Base-by-base conservation (phyloP, 129 eudicot species). In the Escallonia herrerae region DNA sequence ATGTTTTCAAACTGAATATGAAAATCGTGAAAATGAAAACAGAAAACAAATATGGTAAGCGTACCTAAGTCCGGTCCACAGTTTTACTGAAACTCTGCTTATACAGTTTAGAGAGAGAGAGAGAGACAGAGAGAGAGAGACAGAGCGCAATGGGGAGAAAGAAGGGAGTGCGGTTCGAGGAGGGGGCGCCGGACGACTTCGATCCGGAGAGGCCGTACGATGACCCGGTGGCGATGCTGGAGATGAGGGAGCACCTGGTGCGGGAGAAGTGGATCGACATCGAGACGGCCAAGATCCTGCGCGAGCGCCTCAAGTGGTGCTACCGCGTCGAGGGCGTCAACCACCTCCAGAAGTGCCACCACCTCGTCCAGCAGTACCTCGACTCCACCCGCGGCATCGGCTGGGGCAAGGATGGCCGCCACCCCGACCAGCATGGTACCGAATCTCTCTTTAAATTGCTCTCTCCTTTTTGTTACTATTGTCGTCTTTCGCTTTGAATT, bases 371-470 rank as follows among this genome's bases (percentile, higher is more conserved):
- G 47, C 95, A 87, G 75, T 91, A 91, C 71, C 83, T 91, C 41
- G 97, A 91, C 15, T 73, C 96, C 14, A 91, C 97, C 15, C 95
- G 96, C 70, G 97, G 97, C n/a, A 78, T 91, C 52, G 97, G 97
- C 0, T 91, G 96, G 97, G 95, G 95, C 63, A 91, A 87, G 75
- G 97, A 91, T 65, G 89, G 78, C 41, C 90, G 97, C 14, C 97
- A 86, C 53, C 94, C 80, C 11, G 82, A 81, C 55, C 86, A 84
- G 40, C 97, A 91, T 65, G 97, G 97, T 91, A 8, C 6, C 40
- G 1, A 0, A 22, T 56, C 37, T 40, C 44, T 4, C 7, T 55
- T 0, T 39, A 5, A 13, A 5, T 60, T 42, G 5, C 14, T 2
- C 14, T 53, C 33, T 7, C 58, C n/a, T 4, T 53, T 53, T 53